Conservation (phyloP, 2,329 filamentous ascomycete species). For the Fusarium virguliforme region DNA sequence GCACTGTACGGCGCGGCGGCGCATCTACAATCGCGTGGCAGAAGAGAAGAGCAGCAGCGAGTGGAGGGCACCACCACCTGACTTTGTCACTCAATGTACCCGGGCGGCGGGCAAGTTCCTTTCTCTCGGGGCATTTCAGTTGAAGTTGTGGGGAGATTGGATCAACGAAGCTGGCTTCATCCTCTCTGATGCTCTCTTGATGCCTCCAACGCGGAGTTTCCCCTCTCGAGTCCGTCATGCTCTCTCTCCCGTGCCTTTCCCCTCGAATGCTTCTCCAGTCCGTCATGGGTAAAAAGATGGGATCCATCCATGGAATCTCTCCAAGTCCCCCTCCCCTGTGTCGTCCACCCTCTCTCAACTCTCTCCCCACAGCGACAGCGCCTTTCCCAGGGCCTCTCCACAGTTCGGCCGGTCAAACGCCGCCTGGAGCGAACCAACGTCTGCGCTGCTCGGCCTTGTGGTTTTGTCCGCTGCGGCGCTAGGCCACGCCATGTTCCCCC, state of each 20-base stretch:
- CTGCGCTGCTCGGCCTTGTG: conserved; percentile 34
- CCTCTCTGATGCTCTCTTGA: conserved; percentile 38
- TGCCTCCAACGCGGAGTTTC: conserved; percentile 42
- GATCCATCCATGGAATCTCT: conserved; percentile 7
- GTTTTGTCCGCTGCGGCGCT: conserved; percentile 34
- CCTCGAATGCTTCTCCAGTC: conserved; percentile 11
- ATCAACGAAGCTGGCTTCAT: conserved; percentile 19
- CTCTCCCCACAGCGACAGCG: conserved; percentile 38
- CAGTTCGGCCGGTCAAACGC: conserved; percentile 73
- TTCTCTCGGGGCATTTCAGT: conserved; percentile 28
- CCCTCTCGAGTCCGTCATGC: no score
- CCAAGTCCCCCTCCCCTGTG: conserved; percentile 29
- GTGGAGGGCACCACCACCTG: conserved; percentile 44
- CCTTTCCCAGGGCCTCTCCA: conserved; percentile 58
- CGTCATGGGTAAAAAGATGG: conserved; percentile 9
- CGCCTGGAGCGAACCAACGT: conserved; percentile 62
- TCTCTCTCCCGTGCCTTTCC: no score
- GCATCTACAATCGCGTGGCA: conserved; percentile 22
- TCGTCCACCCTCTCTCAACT: no score
- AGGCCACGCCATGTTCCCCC: conserved; percentile 30
- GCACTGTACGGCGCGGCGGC: conserved; percentile 39
- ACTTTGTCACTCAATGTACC: conserved; percentile 41
- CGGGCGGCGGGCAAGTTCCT: not conserved
- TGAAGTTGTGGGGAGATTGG: conserved; percentile 44
- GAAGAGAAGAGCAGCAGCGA: conserved; percentile 24